A percentile compares a stretch with the other conserved stretches of the same genome.
phyloP scores from a whole-genome alignment of 805 yeast genomes.

The Vanderwaltozyma yarrowii region DNA sequence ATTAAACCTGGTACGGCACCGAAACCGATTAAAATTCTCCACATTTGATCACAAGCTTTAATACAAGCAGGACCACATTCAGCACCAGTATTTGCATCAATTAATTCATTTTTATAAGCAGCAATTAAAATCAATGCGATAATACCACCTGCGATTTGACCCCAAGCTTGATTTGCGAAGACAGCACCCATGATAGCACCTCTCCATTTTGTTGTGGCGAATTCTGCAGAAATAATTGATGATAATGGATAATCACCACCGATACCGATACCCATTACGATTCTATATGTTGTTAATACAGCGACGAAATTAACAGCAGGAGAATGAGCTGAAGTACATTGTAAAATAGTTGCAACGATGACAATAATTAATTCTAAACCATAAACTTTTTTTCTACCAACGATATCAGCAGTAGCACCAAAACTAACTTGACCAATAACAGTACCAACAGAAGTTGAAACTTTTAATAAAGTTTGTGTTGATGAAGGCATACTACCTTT shows the following conservation, averaged over 20 bases:
- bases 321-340: conserved; percentile 63
- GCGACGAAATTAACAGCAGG: conserved; percentile 68
- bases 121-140: conserved; percentile 69
- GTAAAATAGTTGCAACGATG: conserved; percentile 69
- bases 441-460: conserved; percentile 88
- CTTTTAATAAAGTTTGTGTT: conserved; percentile 67
- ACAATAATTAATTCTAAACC: conserved; percentile 81
- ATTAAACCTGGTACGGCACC: conserved; percentile 83
- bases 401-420: conserved; percentile 69
- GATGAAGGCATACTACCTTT: conserved; percentile 51
- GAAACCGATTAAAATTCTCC: conserved; percentile 85
- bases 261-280: conserved; percentile 89
- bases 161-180: conserved; percentile 95
- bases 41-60: conserved; percentile 82
- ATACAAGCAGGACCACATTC: conserved; percentile 60
- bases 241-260: conserved; percentile 97
- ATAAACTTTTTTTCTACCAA: conserved; percentile 81
- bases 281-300: conserved; percentile 65
- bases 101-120: conserved; percentile 59
- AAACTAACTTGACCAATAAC: conserved; percentile 84
- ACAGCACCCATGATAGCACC: conserved; percentile 97
- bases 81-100: conserved; percentile 40
- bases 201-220: conserved; percentile 92
- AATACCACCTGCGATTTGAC: conserved; percentile 82
- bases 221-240: conserved; percentile 84